Percentiles rank a stretch among this genome's conserved stretches.
These are phyloP conservation scores for Plenodomus biglobosus DNA, from an alignment of 2,329 filamentous ascomycete genomes.

Conservation along the genomic window DNA sequence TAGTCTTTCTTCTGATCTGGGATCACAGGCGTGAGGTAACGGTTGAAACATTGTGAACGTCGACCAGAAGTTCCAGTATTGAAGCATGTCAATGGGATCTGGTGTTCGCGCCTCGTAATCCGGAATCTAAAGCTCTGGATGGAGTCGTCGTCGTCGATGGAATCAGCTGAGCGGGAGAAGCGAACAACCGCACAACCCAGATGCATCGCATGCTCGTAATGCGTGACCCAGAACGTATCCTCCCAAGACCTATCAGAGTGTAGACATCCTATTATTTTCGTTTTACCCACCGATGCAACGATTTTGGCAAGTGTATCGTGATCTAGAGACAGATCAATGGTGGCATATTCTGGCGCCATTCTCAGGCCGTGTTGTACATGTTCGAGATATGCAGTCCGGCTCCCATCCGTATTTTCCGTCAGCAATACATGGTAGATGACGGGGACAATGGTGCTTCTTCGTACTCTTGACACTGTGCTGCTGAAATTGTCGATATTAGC, in stretches of 20 bases:
- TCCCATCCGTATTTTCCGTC: conserved; percentile 28
- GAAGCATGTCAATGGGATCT: conserved; percentile 62
- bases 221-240: conserved; percentile 56
- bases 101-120: conserved; percentile 49
- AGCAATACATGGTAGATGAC: conserved; percentile 46
- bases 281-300: conserved; percentile 55
- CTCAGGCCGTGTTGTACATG: conserved; percentile 62
- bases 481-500: conserved; percentile 53
- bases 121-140: conserved; percentile 58
- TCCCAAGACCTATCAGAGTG: conserved; percentile 57
- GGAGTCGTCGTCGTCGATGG: conserved; percentile 64
- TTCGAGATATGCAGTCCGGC: conserved; percentile 53
- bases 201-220: conserved; percentile 60
- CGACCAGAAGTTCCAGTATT: conserved; percentile 66
- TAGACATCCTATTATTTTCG: conserved; percentile 64
- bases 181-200: conserved; percentile 65
- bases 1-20: conserved; percentile 49
- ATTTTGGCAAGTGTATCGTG: conserved; percentile 55
- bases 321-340: conserved; percentile 62
- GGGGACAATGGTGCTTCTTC: conserved; percentile 61
- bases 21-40: conserved; percentile 63
- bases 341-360: conserved; percentile 61
- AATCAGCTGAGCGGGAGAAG: conserved; percentile 59
- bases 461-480: conserved; percentile 60
- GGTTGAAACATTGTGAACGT: conserved; percentile 67